Evolutionary conservation across 2,329 filamentous ascomycete genomes (phyloP).

Genomic region (Paecilomyces sp.): DNA sequence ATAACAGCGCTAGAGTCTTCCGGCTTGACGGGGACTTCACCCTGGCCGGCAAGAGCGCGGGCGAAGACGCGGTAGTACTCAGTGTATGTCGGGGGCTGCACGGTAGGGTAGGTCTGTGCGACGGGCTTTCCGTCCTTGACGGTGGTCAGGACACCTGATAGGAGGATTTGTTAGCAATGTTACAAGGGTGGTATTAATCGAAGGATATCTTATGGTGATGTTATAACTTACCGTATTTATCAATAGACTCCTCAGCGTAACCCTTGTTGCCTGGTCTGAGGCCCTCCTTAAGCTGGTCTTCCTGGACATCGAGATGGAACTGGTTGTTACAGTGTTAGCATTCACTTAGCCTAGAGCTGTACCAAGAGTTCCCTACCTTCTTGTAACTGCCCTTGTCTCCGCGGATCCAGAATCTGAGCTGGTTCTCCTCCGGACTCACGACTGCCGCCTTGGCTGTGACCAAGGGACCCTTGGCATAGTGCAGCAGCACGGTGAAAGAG

Average conservation of each 20-base stretch:
- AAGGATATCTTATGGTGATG: not conserved
- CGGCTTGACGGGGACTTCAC: slow-evolving; percentile 47
- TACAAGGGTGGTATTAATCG: not conserved
- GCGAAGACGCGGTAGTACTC: slow-evolving; percentile 57
- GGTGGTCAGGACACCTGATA: slow-evolving; percentile 44
- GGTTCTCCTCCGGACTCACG: slow-evolving; percentile 60
- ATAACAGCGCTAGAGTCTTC: slow-evolving; percentile 49
- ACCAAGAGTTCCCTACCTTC: slow-evolving; percentile 45
- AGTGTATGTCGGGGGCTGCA: slow-evolving; percentile 61
- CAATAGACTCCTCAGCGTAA: slow-evolving; percentile 58
- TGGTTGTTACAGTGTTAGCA: slow-evolving; percentile 6
- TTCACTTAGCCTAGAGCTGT: not conserved
- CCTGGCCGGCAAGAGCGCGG: slow-evolving; percentile 46
- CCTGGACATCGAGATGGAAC: slow-evolving; percentile 63
- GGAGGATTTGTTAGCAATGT: slow-evolving; percentile 1
- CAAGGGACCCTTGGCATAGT: slow-evolving; percentile 56
- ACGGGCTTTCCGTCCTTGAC: slow-evolving; percentile 47
- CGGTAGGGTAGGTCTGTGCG: slow-evolving; percentile 48
- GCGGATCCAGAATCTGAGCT: slow-evolving; percentile 70
- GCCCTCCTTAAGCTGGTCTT: slow-evolving; percentile 63
- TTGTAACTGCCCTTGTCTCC: slow-evolving; percentile 68
- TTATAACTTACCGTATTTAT: slow-evolving; percentile 11
- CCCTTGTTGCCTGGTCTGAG: slow-evolving; percentile 52
- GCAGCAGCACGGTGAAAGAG: slow-evolving; percentile 55
- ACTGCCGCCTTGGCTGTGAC: slow-evolving; percentile 64